Percentiles rank a stretch among this genome's conserved stretches.
Evolutionary conservation across 2,329 filamentous ascomycete species (phyloP).

Genomic region (Colletotrichum sp.): DNA sequence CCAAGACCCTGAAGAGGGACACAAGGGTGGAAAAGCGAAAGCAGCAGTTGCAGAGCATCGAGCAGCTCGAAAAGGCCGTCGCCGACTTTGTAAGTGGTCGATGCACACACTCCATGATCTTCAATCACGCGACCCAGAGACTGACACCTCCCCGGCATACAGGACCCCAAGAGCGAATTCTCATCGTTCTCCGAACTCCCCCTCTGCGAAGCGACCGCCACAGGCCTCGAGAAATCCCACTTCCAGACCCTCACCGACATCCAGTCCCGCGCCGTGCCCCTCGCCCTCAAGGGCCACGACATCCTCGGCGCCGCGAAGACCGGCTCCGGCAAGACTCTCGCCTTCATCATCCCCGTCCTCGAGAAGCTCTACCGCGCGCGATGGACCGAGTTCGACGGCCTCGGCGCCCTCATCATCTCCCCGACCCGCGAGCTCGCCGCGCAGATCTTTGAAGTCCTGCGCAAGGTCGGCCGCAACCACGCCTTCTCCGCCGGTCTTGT

Average conservation of each 20-base stretch:
- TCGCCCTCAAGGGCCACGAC: constrained; percentile 84
- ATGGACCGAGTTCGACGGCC: constrained; percentile 89
- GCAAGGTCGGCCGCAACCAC: constrained; percentile 88
- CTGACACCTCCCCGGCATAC: constrained; percentile 29
- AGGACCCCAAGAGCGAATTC: constrained; percentile 67
- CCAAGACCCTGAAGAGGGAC: constrained; percentile 39
- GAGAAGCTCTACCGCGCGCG: constrained; percentile 89
- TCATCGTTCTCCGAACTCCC: constrained; percentile 84
- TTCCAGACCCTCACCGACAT: constrained; percentile 92
- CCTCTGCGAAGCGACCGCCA: constrained; percentile 79
- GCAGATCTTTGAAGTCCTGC: constrained; percentile 93
- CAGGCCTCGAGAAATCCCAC: constrained; percentile 83
- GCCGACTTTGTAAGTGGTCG: constrained; percentile 42
- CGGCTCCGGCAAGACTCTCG: constrained; percentile 92
- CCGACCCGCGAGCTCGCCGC: constrained; percentile 95
- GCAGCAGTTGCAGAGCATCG: constrained; percentile 43
- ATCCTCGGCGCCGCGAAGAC: constrained; percentile 96
- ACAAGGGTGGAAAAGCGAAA: constrained; percentile 33
- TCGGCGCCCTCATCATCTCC: constrained; percentile 91
- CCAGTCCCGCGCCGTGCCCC: constrained; percentile 85
- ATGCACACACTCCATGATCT: not conserved
- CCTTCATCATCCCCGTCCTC: constrained; percentile 89
- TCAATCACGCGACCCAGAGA: not conserved
- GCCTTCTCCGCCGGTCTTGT: constrained; percentile 90
- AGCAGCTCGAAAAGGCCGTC: constrained; percentile 41